Percentiles rank a stretch among this genome's conserved stretches.
Evolutionary conservation across 2,329 filamentous ascomycete genomes (phyloP).

Genomic region (Fusarium compactum): DNA sequence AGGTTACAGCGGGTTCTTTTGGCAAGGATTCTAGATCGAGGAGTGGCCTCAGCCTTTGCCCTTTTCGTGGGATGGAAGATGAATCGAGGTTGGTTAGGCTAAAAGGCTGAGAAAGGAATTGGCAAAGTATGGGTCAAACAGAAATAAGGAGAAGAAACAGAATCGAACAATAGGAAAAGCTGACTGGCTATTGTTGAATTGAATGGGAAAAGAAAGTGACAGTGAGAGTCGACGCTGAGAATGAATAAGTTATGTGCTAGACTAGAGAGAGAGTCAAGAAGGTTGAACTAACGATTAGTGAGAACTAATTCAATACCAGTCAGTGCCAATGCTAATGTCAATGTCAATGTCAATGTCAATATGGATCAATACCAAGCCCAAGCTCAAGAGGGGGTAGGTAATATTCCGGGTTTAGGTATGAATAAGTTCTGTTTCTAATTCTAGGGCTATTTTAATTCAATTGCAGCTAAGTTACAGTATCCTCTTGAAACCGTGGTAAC

Average conservation of each 20-base stretch:
- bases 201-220: constrained; percentile 17
- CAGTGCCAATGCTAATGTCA: neutral
- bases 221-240: constrained; percentile 1
- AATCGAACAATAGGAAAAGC: constrained; percentile 10
- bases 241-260: constrained; percentile 20
- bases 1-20: constrained; percentile 35
- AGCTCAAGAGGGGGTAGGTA: neutral
- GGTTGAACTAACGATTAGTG: constrained; percentile 17
- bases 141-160: constrained; percentile 3
- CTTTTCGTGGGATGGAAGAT: constrained; percentile 41
- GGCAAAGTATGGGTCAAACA: constrained; percentile 2
- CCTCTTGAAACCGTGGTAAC: neutral
- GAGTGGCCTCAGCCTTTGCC: constrained; percentile 48
- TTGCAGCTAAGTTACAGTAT: neutral
- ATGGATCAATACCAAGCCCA: neutral
- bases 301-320: neutral
- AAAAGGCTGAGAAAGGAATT: constrained; percentile 8
- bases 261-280: constrained; percentile 11
- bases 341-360: neutral
- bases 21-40: constrained; percentile 49
- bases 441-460: neutral
- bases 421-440: neutral
- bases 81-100: constrained; percentile 14
- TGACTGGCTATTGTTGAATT: constrained; percentile 14
- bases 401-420: neutral